phyloP scores from a whole-genome alignment of 192 early-diverging fungal genomes.

The Globomyces pollinis-pini region DNA sequence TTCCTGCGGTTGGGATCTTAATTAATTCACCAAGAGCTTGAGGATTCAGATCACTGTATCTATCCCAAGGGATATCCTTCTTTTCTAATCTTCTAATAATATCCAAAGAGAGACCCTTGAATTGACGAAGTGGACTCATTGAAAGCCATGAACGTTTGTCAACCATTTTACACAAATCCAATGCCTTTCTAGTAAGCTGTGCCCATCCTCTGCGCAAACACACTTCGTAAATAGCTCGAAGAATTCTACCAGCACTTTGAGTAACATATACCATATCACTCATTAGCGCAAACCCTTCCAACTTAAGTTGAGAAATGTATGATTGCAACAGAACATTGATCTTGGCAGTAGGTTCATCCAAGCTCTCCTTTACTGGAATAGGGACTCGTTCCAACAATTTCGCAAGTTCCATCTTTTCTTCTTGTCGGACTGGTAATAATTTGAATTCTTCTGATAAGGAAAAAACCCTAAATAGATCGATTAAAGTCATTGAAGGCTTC shows the following conservation, averaged over 20 bases:
- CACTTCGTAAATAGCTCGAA: constrained; percentile 96
- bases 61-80: constrained; percentile 90
- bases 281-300: constrained; percentile 91
- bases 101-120: constrained; percentile 67
- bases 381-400: constrained; percentile 90
- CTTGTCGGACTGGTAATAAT: constrained; percentile 86
- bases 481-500: constrained; percentile 80
- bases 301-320: constrained; percentile 87
- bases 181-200: constrained; percentile 74
- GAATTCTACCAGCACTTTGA: constrained; percentile 85
- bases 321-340: constrained; percentile 90
- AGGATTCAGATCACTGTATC: constrained; percentile 87
- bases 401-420: constrained; percentile 85
- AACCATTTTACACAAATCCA: constrained; percentile 97
- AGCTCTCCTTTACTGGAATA: constrained; percentile 86
- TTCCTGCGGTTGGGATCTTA: constrained; percentile 79
- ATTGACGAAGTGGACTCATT: constrained; percentile 94
- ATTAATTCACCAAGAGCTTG: constrained; percentile 90
- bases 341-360: constrained; percentile 88
- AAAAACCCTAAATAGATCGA: constrained; percentile 86
- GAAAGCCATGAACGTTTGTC: constrained; percentile 91
- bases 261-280: constrained; percentile 99
- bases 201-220: constrained; percentile 91
- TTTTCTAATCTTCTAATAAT: constrained; percentile 82
- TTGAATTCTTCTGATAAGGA: constrained; percentile 88